phyloP scores from a whole-genome alignment of 306 rosid genomes.

The Vicia villosa region DNA sequence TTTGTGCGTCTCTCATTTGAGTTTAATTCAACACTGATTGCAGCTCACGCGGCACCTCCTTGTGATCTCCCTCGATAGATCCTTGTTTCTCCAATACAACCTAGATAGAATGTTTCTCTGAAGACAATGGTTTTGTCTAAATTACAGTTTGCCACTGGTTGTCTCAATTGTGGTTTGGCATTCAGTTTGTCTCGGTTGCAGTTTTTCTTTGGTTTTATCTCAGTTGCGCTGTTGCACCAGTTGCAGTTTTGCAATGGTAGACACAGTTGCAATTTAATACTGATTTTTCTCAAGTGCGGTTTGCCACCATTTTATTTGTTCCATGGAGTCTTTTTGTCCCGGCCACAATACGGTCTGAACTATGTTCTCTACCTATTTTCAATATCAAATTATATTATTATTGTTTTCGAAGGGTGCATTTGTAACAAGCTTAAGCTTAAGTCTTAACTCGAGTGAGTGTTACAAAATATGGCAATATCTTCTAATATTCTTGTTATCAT shows the following conservation, averaged over 20 bases:
- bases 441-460: background rate
- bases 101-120: background rate
- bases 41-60: background rate
- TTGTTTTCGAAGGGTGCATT: background rate
- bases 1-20: background rate
- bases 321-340: background rate
- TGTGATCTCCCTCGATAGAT: background rate
- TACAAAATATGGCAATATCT: background rate
- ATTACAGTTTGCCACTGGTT: background rate
- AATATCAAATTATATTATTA: background rate
- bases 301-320: background rate
- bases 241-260: background rate
- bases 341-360: background rate
- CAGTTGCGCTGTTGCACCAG: background rate
- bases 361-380: background rate
- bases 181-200: background rate
- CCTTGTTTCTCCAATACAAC: background rate
- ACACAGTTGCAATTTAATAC: background rate
- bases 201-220: background rate
- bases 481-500: background rate
- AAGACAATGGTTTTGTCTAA: background rate
- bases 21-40: background rate
- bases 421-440: background rate
- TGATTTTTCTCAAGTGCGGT: background rate
- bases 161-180: background rate